Evolutionary conservation across 345 rosid species (phyloP).

Genomic region (Salix udensis): DNA sequence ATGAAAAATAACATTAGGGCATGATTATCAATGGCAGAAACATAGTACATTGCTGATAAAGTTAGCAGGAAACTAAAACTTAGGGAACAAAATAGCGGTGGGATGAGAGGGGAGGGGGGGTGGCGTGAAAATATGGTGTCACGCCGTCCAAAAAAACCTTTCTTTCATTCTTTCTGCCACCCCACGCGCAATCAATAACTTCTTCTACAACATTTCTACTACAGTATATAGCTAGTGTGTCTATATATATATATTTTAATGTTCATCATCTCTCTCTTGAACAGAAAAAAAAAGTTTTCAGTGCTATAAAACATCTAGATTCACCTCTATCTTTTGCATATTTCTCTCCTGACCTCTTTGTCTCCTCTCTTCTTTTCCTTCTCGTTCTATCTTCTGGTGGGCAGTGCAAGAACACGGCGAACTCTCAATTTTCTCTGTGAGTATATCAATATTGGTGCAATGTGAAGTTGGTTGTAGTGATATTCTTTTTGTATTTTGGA

Average conservation of each 20-base stretch:
- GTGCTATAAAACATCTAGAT: background rate
- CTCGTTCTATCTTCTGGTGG: background rate
- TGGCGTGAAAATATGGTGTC: slow-evolving; percentile 61
- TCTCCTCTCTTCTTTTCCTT: slow-evolving; percentile 6
- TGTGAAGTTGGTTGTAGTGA: background rate
- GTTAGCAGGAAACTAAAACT: slow-evolving; percentile 26
- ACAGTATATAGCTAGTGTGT: slow-evolving; percentile 8
- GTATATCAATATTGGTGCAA: background rate
- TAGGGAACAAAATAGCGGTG: slow-evolving; percentile 56
- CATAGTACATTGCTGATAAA: background rate
- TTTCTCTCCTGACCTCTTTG: background rate
- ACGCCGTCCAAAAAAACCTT: slow-evolving; percentile 95
- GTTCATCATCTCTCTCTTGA: background rate
- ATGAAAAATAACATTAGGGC: background rate
- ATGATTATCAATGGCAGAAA: background rate
- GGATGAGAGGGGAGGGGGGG: slow-evolving; percentile 33
- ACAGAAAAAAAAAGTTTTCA: background rate
- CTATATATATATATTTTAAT: slow-evolving; percentile 4
- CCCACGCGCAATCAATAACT: slow-evolving; percentile 92
- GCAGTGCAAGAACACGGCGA: background rate
- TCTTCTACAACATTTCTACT: background rate
- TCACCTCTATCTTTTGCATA: background rate
- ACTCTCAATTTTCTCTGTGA: slow-evolving; percentile 1
- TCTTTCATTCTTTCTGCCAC: slow-evolving; percentile 38
- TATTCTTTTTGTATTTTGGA: background rate